Base-by-base conservation (phyloP, 345 rosid genomes). In the Sisymbrium altissimum region DNA sequence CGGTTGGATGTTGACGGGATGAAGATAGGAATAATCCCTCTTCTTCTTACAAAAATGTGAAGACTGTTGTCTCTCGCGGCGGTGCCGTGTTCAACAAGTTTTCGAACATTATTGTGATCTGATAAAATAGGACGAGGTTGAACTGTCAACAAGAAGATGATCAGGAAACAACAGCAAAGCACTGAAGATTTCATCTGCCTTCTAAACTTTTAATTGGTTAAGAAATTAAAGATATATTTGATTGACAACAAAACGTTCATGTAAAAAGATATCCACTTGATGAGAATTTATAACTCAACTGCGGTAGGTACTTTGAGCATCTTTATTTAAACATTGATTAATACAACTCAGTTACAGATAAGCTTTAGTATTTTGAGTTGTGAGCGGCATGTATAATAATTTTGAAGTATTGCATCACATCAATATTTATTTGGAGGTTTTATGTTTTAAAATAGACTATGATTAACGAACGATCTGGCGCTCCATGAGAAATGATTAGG, bases 41-140 rank as follows among this genome's bases (percentile, higher is more conserved):
- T 60, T 71, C 59, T 71, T 60, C 36, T 71, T 23, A 48, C 49
- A 33, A 70, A 58, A 33, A 59, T 7, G 38, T 59, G 58, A 70
- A 70, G 49, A 50, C 60, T 36, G 49, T 9, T 44, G 55, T 40
- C 9, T 30, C 21, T n/a, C 9, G 38, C 9, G 38, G 9, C 7
- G 35, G 35, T 3, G 6, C 41, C 63, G 43, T 55, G 64, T 33
- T 43, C 55, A 18, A 41, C 54, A 69, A 56, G 64, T 56, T 43
- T 55, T 4, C 30, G 32, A 17, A 32, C 50, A 43, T 56, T 54
- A 17, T 8, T 56, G 32, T 56, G 64, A 13, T 45, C 39, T 14
- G 67, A 48, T 48, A 25, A 60, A 23, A 70, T 7, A 21, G 27
- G 59, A 23, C 1, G 74, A 9, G 46, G 33, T 12, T 45, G 66